These are phyloP conservation scores for Periconia digitata DNA, from an alignment of 2,329 filamentous ascomycete genomes.

Conservation along the genomic window DNA sequence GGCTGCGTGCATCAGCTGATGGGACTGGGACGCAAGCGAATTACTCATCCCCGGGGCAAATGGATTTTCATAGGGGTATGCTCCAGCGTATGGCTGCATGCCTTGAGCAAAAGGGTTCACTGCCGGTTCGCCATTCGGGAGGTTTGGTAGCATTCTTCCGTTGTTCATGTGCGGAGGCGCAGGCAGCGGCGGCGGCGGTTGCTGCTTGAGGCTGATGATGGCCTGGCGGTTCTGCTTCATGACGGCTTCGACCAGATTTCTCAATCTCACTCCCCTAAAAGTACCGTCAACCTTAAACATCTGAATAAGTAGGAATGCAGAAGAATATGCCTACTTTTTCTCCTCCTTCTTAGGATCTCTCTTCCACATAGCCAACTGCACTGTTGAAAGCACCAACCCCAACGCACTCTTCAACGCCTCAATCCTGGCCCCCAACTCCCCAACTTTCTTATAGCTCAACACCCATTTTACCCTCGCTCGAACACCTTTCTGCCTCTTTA, in stretches of 20 bases:
- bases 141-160: too few species aligned
- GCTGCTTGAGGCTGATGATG: background rate
- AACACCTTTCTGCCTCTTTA: background rate
- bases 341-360: background rate
- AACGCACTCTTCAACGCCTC: conserved; percentile 4
- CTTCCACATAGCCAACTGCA: conserved; percentile 2
- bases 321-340: background rate
- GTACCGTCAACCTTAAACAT: background rate
- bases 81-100: background rate
- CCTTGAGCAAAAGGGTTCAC: background rate
- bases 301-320: background rate
- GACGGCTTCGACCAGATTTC: background rate
- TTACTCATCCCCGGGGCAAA: background rate
- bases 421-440: conserved; percentile 1
- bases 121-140: too few species aligned
- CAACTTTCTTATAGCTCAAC: conserved; percentile 3
- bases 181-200: background rate
- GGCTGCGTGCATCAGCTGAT: too few species aligned
- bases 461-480: conserved; percentile 1
- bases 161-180: too few species aligned
- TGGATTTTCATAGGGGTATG: background rate
- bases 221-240: background rate
- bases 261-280: background rate
- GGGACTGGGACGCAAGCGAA: too few species aligned
- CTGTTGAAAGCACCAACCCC: conserved; percentile 2